Base-by-base conservation (phyloP, 495 filamentous ascomycete species). In the Rhypophila decipiens region DNA sequence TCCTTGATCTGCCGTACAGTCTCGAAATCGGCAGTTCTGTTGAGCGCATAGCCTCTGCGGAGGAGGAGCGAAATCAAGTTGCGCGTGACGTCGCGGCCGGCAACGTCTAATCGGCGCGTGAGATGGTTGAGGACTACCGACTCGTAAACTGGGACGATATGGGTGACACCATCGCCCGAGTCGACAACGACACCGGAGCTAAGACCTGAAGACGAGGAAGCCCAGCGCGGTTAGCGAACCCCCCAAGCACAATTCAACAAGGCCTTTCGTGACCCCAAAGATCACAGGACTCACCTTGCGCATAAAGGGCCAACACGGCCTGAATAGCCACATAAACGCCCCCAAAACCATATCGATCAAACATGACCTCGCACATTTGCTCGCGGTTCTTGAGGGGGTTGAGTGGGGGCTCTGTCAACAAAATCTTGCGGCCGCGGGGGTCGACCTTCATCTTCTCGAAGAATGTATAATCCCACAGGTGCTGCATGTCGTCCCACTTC, bases 1-100 rank as follows among this genome's bases (percentile, higher is more conserved):
- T 99, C 93, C 73, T 99, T 99, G 70, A 99, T 96, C 67, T 96
- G 91, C 37, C 93, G 88, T 34, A 97, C 93, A 22, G 93, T 99
- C 72, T 99, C 93, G 66, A 99, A 99, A 65, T 99, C 93, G 61
- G 93, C 93, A 8, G 93, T 99, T 58, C 93, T 80, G 80, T 99
- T 99, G 41, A 99, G 77, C 18, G 93, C 93, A 67, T 99, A 99
- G 10, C 93, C 93, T 49, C 94, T 81, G 55, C 93, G 88, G 46
- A 96, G 83, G 21, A 99, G 87, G 24, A 99, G 83, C 36, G 87
- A 85, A 61, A 99, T 99, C 45, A 99, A 81, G 65, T 99, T 96
- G 46, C 90, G 84, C 9, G 93, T 99, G 31, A 99, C 93, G 60
- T 99, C 94, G 58, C 93, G 85, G 29, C 93, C 93, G 21, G 93